Conservation (phyloP, 495 filamentous ascomycete species). For the Penicillium psychrofluorescens region DNA sequence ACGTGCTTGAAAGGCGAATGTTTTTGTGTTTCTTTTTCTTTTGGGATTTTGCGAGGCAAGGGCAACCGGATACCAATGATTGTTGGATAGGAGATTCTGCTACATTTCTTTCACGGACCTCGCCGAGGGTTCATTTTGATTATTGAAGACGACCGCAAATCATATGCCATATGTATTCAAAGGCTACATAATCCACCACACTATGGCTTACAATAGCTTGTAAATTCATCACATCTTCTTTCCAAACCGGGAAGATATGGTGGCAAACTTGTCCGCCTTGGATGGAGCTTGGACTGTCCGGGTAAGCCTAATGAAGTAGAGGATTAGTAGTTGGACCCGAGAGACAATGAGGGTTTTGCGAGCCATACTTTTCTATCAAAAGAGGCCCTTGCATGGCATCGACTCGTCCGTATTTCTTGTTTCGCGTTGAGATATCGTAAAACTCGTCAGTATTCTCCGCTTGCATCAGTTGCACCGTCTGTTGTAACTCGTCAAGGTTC, state of each 20-base stretch:
- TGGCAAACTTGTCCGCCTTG: slow-evolving; percentile 55
- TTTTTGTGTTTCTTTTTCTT: slow-evolving; percentile 3
- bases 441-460: slow-evolving; percentile 89
- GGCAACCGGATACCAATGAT: slow-evolving; percentile 3
- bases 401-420: slow-evolving; percentile 91
- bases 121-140: neutral
- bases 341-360: neutral
- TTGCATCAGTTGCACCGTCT: slow-evolving; percentile 82
- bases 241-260: slow-evolving; percentile 59
- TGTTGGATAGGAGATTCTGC: neutral
- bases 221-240: slow-evolving; percentile 41
- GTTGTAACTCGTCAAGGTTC: slow-evolving; percentile 85
- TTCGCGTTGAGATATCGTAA: slow-evolving; percentile 77
- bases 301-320: slow-evolving; percentile 45
- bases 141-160: too few relatives aligned
- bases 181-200: too few relatives aligned
- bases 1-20: slow-evolving; percentile 13
- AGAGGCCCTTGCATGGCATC: slow-evolving; percentile 79
- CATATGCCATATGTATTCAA: too few relatives aligned
- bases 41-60: slow-evolving; percentile 1
- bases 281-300: slow-evolving; percentile 52
- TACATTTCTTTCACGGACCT: neutral
- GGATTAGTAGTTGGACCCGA: slow-evolving; percentile 29
- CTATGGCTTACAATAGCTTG: neutral
- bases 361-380: slow-evolving; percentile 75